Base-by-base conservation (phyloP, 169 alveolate species). In the Perkinsus chesapeaki region DNA sequence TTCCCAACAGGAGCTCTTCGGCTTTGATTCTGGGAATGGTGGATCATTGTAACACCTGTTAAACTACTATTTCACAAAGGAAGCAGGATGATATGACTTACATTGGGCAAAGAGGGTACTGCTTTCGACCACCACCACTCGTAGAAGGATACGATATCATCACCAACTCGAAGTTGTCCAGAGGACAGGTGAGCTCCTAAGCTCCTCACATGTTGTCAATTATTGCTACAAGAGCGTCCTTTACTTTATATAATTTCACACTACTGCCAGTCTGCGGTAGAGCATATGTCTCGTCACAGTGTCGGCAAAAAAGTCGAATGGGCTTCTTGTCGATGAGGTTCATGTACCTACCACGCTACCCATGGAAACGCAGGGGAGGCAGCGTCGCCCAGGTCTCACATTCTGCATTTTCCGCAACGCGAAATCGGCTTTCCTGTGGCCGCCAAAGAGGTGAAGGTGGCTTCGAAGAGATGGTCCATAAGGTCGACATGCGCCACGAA, bases 171-270 rank as follows among this genome's bases (percentile, higher is more conserved):
- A 94, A 97, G 91, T 95, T 95, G 91, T 97, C 98, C 48, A 96
- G 93, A 3, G 98, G 98, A 92, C 98, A 97, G 92, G 94, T 96
- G 39, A 96, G 94, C 91, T 96, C 98, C 95, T 97, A 95, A 94
- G 93, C 93, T 93, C 93, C 43, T 23, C 20, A 9, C 48, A 47
- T 36, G 48, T 47, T 20, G 39, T 34, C 39, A 39, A 7, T 10
- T 47, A 36, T 27, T 34, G 19, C 92, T 60, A 43, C 73, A 91
- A 37, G 39, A 20, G n/a, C 73, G n/a, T 60, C 73, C 23, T 39
- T 73, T 23, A 31, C 38, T 39, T n/a, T 39, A 23, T 36, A 38
- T 5, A 43, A 34, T n/a, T 31, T 23, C 31, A 39, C 90, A 23
- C 39, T 39, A n/a, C 48, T 73, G 38, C 43, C 94, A 0, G 73